phyloP scores from a whole-genome alignment of 441 rosid species.

The Metrosideros polymorpha region DNA sequence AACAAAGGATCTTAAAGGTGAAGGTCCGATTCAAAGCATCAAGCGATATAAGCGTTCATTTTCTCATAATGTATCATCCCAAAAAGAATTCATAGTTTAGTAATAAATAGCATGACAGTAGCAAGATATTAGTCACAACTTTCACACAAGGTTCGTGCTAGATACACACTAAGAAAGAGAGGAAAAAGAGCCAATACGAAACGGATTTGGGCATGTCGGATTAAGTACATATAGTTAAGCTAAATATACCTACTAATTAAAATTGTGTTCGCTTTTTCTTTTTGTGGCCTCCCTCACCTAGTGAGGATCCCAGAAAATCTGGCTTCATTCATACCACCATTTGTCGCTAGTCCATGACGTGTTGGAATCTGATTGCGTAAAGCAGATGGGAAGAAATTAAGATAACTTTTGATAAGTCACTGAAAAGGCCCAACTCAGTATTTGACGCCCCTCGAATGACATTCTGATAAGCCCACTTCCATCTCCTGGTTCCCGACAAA shows the following conservation, averaged over 20 bases:
- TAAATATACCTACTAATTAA: background rate
- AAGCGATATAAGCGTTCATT: background rate
- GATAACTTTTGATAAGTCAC: background rate
- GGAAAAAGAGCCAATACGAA: background rate
- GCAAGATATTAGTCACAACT: background rate
- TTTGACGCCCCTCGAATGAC: background rate
- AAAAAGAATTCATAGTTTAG: background rate
- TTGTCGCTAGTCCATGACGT: background rate
- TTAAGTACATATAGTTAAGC: background rate
- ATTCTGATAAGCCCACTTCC: background rate
- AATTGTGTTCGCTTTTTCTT: background rate
- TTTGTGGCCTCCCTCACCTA: background rate
- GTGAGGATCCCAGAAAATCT: background rate
- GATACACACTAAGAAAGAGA: background rate
- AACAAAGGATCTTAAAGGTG: too few species aligned
- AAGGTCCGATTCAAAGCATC: background rate
- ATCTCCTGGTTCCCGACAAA: background rate
- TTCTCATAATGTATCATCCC: background rate
- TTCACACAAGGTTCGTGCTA: background rate
- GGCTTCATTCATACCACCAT: background rate
- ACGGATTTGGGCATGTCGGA: background rate
- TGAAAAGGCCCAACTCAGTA: background rate
- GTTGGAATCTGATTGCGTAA: background rate
- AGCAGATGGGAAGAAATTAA: background rate
- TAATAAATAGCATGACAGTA: background rate